Evolutionary conservation across 306 rosid species (phyloP), one percentile per base, ranked within the genome.

Genomic region (Dryas alaskensis): DNA sequence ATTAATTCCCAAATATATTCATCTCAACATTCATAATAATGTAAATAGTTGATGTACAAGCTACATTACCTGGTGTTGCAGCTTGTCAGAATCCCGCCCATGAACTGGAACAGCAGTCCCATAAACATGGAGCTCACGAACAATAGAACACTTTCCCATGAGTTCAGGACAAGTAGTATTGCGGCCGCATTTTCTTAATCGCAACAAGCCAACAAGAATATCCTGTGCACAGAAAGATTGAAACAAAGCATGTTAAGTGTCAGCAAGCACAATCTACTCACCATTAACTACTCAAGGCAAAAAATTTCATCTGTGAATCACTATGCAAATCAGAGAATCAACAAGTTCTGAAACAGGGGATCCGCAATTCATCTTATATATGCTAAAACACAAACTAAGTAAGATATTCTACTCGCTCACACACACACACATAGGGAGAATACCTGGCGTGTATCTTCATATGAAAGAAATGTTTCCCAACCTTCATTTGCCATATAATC

Each of bases 21-120:
- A 37, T 48, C 74, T 55, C 25, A 65, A 66, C 51, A 60, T 8
- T 69, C 49, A 3, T 52, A 37, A 4, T 31, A 63, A 47, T 53
- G 48, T 7, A 58, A 25, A 51, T 19, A 47, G 44, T 65, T 63
- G 64, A 59, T 70, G 55, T 65, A 50, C 65, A 72, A 45, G 76
- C 25, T 40, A 6, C 39, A 42, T 77, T 93, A 92, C 98, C 97
- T 92, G 99, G 83, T 94, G 99, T 74, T 94, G 99, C 69, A 91
- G 85, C 86, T 94, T 94, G 69, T 87, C 99, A 19, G 97, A 88
- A 82, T 92, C 96, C 69, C 97, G 80, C 39, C 97, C 99, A 72
- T 94, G 97, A 84, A 92, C 99, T 37, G 99, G 99, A 58, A 94
- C 99, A 17, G 99, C 99, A 73, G 98, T 94, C 63, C 99, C 99